phyloP scores from a whole-genome alignment of 257 asterid species.

The Fraxinus cuspidata region DNA sequence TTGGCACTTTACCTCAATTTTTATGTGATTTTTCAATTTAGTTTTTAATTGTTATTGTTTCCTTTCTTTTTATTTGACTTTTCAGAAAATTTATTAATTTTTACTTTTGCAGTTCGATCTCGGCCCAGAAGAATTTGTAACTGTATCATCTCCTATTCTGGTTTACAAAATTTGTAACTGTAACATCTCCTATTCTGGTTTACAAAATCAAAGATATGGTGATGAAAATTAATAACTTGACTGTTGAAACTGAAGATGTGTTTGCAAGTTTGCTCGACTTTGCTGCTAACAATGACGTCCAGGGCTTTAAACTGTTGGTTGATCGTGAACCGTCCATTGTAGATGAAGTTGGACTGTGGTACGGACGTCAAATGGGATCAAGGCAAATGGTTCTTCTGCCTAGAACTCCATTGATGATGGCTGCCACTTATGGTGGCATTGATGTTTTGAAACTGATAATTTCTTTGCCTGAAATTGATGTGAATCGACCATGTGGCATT shows the following conservation, averaged over 20 bases:
- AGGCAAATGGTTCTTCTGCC: constrained; percentile 69
- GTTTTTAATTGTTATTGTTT: background rate
- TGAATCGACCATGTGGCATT: constrained; percentile 56
- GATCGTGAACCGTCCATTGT: constrained; percentile 43
- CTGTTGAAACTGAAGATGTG: constrained; percentile 53
- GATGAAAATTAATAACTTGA: constrained; percentile 47
- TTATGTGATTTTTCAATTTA: background rate
- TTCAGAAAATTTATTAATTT: constrained; percentile 9
- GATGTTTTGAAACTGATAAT: constrained; percentile 61
- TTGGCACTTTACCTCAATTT: background rate
- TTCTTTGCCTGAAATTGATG: constrained; percentile 61
- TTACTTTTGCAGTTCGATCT: constrained; percentile 37
- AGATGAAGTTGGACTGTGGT: constrained; percentile 74
- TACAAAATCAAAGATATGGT: constrained; percentile 16
- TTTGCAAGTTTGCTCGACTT: constrained; percentile 67
- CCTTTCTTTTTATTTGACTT: constrained; percentile 25
- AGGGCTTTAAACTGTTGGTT: constrained; percentile 41
- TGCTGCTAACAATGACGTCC: constrained; percentile 72
- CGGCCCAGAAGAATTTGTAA: constrained; percentile 18
- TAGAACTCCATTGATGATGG: constrained; percentile 83
- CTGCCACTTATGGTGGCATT: constrained; percentile 74
- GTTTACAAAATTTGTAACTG: constrained; percentile 14
- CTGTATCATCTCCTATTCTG: constrained; percentile 5
- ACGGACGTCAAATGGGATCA: constrained; percentile 73
- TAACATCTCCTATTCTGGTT: constrained; percentile 9